Percentiles rank a stretch among this genome's conserved stretches.
These are phyloP conservation scores for Termitomyces sp. DNA, from an alignment of 768 basidiomycete genomes.

Conservation along the genomic window DNA sequence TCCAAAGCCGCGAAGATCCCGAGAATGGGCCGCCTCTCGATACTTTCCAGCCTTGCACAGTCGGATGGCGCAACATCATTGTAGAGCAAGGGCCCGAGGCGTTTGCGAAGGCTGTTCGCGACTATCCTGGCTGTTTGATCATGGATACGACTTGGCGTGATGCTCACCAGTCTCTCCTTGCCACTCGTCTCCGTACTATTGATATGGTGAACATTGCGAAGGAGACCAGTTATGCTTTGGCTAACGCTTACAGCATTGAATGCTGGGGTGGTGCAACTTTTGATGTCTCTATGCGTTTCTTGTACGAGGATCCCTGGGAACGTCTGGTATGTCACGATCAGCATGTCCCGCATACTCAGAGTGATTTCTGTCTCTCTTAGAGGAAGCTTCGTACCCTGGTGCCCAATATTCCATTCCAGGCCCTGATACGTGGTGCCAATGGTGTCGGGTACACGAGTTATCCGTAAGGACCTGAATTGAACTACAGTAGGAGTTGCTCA, in stretches of 20 bases:
- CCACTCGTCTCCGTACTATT: conserved; percentile 90
- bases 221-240: conserved; percentile 91
- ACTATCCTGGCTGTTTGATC: conserved; percentile 91
- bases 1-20: conserved; percentile 75
- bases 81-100: conserved; percentile 96
- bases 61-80: conserved; percentile 98
- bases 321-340: conserved; percentile 58
- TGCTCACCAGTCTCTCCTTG: conserved; percentile 95
- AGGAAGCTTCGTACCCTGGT: conserved; percentile 91
- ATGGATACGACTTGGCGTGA: conserved; percentile 99
- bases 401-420: conserved; percentile 98
- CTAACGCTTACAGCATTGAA: conserved; percentile 94
- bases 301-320: conserved; percentile 99
- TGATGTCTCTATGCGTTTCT: conserved; percentile 98
- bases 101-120: conserved; percentile 96
- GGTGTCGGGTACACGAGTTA: conserved; percentile 99
- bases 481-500: background rate
- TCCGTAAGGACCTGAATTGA: conserved; percentile 51
- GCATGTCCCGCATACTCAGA: background rate
- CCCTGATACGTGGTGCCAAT: conserved; percentile 96
- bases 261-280: conserved; percentile 99
- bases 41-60: conserved; percentile 72
- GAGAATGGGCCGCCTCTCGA: conserved; percentile 66
- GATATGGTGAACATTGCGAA: conserved; percentile 99
- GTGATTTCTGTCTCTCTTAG: conserved; percentile 30